phyloP scores from a whole-genome alignment of 2,329 filamentous ascomycete species.

The Monosporascus sp. region DNA sequence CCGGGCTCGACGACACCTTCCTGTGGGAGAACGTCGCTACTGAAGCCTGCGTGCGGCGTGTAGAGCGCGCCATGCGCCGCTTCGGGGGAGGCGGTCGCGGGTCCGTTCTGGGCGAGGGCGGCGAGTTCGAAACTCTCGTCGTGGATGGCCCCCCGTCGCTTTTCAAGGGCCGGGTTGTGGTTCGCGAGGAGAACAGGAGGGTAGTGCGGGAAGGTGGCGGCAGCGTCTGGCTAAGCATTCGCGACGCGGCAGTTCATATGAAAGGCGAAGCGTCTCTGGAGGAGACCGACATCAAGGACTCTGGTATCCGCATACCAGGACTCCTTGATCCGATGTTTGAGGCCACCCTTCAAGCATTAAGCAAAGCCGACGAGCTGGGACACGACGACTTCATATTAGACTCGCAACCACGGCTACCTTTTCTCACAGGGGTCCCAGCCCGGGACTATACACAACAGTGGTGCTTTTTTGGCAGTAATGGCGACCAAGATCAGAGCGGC shows the following conservation, averaged over 20 bases:
- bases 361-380: conserved; percentile 1
- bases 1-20: conserved; percentile 74
- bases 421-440: not conserved
- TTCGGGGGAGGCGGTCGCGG: conserved; percentile 64
- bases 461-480: conserved; percentile 26
- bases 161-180: conserved; percentile 66
- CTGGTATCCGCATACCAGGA: conserved; percentile 50
- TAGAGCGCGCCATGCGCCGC: conserved; percentile 51
- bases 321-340: conserved; percentile 62
- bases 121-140: conserved; percentile 92
- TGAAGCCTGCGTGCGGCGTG: conserved; percentile 37
- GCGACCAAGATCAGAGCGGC: conserved; percentile 7
- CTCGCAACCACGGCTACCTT: conserved; percentile 6
- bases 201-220: conserved; percentile 68
- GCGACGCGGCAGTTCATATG: conserved; percentile 46
- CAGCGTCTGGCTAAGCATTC: conserved; percentile 65
- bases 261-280: conserved; percentile 25
- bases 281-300: conserved; percentile 3
- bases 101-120: conserved; percentile 82
- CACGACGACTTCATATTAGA: conserved; percentile 1
- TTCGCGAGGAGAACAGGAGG: conserved; percentile 48
- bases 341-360: conserved; percentile 31
- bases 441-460: conserved; percentile 28
- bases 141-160: conserved; percentile 69
- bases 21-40: conserved; percentile 77